Evolutionary conservation across 768 basidiomycete species (phyloP).

Genomic region (Sistotremastrum niveocremeum): DNA sequence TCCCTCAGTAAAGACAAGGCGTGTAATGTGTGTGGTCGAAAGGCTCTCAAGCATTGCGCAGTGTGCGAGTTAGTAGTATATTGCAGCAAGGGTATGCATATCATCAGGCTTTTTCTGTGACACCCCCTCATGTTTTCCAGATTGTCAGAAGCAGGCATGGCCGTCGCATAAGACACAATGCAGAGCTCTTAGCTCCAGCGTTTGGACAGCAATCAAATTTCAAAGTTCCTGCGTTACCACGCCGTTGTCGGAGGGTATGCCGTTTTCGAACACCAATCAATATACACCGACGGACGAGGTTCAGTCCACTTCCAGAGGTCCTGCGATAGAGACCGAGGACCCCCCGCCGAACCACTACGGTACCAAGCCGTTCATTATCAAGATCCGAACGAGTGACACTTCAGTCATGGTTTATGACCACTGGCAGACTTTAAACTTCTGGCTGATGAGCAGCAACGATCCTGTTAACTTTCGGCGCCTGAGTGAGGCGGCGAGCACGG

Average conservation of each 20-base stretch:
- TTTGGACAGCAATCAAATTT: conserved; percentile 21
- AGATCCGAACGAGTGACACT: conserved; percentile 16
- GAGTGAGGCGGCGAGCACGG: no score
- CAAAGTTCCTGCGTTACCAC: no score
- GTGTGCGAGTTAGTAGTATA: conserved; percentile 23
- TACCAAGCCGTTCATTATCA: conserved; percentile 25
- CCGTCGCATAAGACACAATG: conserved; percentile 23
- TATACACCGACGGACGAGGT: no score
- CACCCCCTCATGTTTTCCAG: conserved; percentile 8
- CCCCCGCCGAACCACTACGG: conserved; percentile 20
- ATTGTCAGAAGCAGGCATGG: conserved; percentile 31
- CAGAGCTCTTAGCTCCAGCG: conserved; percentile 23
- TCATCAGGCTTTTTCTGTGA: no score
- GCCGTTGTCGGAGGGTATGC: no score
- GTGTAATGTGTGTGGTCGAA: conserved; percentile 28
- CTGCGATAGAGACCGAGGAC: neutral
- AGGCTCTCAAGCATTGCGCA: conserved; percentile 19
- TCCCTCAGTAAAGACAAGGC: conserved; percentile 21
- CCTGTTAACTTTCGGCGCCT: no score
- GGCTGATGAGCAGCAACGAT: no score
- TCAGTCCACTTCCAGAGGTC: no score
- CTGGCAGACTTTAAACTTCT: no score
- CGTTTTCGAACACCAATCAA: no score
- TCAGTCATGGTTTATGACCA: no score
- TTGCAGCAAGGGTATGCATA: conserved; percentile 20